Evolutionary conservation across 176 grass and related monocot species (phyloP), one percentile per base, ranked within the genome.

Genomic region (Pontederia crassipes): DNA sequence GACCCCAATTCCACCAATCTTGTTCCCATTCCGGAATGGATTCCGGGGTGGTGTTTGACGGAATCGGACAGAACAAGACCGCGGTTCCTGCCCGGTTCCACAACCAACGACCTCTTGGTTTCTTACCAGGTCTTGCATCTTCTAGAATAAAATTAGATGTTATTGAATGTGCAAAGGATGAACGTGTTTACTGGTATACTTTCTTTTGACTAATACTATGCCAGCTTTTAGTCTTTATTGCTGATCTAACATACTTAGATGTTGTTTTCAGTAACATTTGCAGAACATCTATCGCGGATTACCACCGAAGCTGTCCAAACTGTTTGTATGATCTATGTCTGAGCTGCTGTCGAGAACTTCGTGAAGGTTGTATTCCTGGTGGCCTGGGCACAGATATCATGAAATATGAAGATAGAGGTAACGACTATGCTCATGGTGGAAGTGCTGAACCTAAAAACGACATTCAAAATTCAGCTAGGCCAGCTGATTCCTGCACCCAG

Each of bases 301-400:
- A 82, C 46, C 91, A 96, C 62, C 79, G 90, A 81, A 87, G 83
- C 59, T 96, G 86, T 62, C 74, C 65, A 9, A 14, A 27, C 46
- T 96, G 86, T 77, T 69, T 12, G 4, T 90, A 87, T 54, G 80
- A 90, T n/a, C 50, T 96, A 51, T 96, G 91, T 46, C 65, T 90
- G 48, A 77, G 13, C 8, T 95, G 90, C 68, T 89, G 78, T 72
- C 64, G 17, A 45, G 90, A 95, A 72, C 77, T 95, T 74, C 83
- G 83, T 70, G 57, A 66, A 61, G 75, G 86, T 55, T 49, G 69
- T 57, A 68, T 90, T 12, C 73, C 78, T 55, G 86, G 86, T 72
- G 78, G 86, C 54, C 75, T 66, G 58, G 80, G 74, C 46, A 53
- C 66, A 16, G 57, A 69, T 50, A 20, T 16, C 20, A 11, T 66